phyloP scores from a whole-genome alignment of 2,329 filamentous ascomycete species.

The Colletotrichum coccodes region DNA sequence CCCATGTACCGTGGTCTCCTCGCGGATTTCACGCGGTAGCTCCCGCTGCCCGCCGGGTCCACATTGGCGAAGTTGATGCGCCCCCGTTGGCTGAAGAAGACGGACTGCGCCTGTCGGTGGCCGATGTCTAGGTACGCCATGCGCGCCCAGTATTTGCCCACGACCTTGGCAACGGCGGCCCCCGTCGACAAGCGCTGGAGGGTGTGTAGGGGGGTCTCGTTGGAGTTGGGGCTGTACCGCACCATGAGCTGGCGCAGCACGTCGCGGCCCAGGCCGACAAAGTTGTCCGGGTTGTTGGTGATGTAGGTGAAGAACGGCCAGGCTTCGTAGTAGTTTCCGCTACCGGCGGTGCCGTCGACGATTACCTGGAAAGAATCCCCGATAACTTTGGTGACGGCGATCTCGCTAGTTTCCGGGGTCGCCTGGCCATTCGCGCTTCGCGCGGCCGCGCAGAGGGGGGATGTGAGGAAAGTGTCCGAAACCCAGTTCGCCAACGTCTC shows the following conservation, averaged over 20 bases:
- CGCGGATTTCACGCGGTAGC: constrained; percentile 52
- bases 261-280: constrained; percentile 50
- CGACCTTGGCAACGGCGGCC: constrained; percentile 49
- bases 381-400: constrained; percentile 55
- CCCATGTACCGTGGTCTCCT: constrained; percentile 60
- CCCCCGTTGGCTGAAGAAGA: constrained; percentile 46
- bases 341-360: constrained; percentile 52
- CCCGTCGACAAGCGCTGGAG: constrained; percentile 50
- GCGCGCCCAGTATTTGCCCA: constrained; percentile 61
- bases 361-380: constrained; percentile 57
- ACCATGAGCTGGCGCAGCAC: constrained; percentile 55
- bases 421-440: constrained; percentile 43
- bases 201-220: constrained; percentile 60
- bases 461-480: constrained; percentile 58
- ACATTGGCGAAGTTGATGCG: constrained; percentile 54
- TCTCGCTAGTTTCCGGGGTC: constrained; percentile 44
- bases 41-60: constrained; percentile 42
- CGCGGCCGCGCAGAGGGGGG: constrained; percentile 51
- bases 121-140: constrained; percentile 64
- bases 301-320: constrained; percentile 62
- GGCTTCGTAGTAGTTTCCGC: constrained; percentile 61
- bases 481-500: constrained; percentile 61
- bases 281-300: constrained; percentile 57
- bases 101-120: constrained; percentile 49
- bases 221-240: constrained; percentile 53